Percentiles rank a stretch among this genome's conserved stretches.
Conservation (phyloP, 257 asterid species). For the Nicotiana obtusifolia region DNA sequence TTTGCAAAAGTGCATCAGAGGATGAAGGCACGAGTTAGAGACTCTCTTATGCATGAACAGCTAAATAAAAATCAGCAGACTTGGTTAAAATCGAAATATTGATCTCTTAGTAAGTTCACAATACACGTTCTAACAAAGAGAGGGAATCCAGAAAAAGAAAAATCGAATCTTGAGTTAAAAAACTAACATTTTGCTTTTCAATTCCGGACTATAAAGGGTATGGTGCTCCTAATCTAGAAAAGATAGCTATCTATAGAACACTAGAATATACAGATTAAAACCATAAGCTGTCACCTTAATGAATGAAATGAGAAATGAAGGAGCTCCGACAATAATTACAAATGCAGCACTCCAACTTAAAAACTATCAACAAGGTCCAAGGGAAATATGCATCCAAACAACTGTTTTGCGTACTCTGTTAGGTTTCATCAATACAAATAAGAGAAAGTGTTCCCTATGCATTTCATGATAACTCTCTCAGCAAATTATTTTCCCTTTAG, state of each 20-base stretch:
- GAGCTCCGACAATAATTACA: not conserved
- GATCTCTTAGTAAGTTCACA: not conserved
- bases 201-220: not conserved
- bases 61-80: not conserved
- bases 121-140: not conserved
- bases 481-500: not conserved
- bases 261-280: not conserved
- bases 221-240: not conserved
- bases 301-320: not conserved
- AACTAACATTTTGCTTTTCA: not conserved
- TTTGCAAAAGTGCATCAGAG: slow-evolving; percentile 16
- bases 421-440: not conserved
- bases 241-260: not conserved
- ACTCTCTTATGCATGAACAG: not conserved
- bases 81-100: not conserved
- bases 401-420: not conserved
- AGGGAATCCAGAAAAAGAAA: not conserved
- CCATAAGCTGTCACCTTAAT: not conserved
- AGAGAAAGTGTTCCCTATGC: not conserved
- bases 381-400: not conserved
- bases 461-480: not conserved
- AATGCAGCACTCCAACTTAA: not conserved
- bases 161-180: not conserved
- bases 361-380: not conserved
- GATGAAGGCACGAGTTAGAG: not conserved